Evolutionary conservation across 345 rosid species (phyloP), one percentile per base, ranked within the genome.

Genomic region (Firmiana major): DNA sequence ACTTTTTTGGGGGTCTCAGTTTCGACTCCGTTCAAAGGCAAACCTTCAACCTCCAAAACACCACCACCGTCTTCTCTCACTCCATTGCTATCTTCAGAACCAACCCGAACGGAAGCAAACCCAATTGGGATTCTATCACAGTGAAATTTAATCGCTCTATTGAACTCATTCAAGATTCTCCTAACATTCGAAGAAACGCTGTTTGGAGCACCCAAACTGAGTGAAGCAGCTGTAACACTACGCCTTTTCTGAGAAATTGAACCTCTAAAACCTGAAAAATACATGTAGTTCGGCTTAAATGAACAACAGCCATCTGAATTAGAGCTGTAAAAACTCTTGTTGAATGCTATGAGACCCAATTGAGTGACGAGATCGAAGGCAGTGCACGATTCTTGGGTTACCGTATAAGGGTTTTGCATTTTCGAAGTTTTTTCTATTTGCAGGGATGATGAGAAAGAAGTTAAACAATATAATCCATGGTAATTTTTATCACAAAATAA

Each of bases 61-160:
- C 40, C 40, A 38, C 40, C 40, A 38, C 40, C 40, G 4, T 38
- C 40, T 38, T 38, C 40, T 38, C 40, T 38, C 40, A 38, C 40
- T 38, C 40, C 40, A 38, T 38, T 38, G 40, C 40, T 38, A 38
- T 38, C 40, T 5, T 38, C 40, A 34, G 92, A 79, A 68, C 86
- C 83, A 34, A 84, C 83, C 78, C 85, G 85, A 63, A 94, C 76
- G 3, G 99, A 88, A 49, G 91, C 97, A 53, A 97, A 92, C 66
- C 92, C 92, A 46, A 91, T 84, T 2, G 99, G 97, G 78, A 92
- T 88, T 75, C 89, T 94, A 71, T 87, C 91, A 64, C 91, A 89
- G 46, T 94, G 98, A 63, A 89, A 85, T 81, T 85, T 86, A 67
- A 94, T 80, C 26, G 82, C 86, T 76, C 85, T 84, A 48, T 94